A percentile compares a stretch with the other conserved stretches of the same genome.
Conservation (phyloP, 805 yeast species). For the Saturnispora galanensis region DNA sequence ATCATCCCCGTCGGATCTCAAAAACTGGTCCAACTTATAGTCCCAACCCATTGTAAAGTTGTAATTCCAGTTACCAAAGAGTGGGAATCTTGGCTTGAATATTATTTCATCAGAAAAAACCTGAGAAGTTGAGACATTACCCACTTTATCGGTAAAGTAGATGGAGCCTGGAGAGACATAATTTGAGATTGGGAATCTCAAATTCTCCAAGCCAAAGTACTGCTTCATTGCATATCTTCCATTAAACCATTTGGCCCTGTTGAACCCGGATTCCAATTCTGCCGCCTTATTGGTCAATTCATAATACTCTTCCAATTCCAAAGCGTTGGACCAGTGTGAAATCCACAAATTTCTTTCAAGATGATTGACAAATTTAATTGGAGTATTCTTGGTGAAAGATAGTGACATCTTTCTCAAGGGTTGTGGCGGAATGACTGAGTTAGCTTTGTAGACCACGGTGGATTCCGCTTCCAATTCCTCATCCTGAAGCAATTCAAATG, state of each 20-base stretch:
- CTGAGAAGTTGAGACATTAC: slow-evolving; percentile 78
- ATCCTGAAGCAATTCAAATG: slow-evolving; percentile 1
- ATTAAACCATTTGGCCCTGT: slow-evolving; percentile 68
- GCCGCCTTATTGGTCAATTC: slow-evolving; percentile 75
- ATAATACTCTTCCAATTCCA: slow-evolving; percentile 78
- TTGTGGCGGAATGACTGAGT: background rate
- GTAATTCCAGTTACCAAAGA: slow-evolving; percentile 93
- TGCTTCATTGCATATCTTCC: slow-evolving; percentile 42
- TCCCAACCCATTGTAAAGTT: slow-evolving; percentile 96
- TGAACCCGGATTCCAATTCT: slow-evolving; percentile 55
- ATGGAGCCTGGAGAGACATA: slow-evolving; percentile 41
- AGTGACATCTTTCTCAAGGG: slow-evolving; percentile 49
- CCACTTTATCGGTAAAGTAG: slow-evolving; percentile 83
- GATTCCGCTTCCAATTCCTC: slow-evolving; percentile 21
- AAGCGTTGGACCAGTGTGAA: slow-evolving; percentile 68
- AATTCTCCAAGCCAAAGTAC: slow-evolving; percentile 49
- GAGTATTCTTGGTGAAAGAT: slow-evolving; percentile 53
- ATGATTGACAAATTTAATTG: slow-evolving; percentile 50
- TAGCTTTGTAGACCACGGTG: slow-evolving; percentile 13
- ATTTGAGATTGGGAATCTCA: slow-evolving; percentile 47
- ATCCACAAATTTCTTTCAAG: slow-evolving; percentile 77
- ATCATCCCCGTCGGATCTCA: slow-evolving; percentile 38
- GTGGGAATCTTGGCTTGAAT: slow-evolving; percentile 82
- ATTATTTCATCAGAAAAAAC: slow-evolving; percentile 36
- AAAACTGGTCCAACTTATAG: slow-evolving; percentile 42